Conservation (phyloP, 164 flowering plant genomes). For the Buxus sempervirens region DNA sequence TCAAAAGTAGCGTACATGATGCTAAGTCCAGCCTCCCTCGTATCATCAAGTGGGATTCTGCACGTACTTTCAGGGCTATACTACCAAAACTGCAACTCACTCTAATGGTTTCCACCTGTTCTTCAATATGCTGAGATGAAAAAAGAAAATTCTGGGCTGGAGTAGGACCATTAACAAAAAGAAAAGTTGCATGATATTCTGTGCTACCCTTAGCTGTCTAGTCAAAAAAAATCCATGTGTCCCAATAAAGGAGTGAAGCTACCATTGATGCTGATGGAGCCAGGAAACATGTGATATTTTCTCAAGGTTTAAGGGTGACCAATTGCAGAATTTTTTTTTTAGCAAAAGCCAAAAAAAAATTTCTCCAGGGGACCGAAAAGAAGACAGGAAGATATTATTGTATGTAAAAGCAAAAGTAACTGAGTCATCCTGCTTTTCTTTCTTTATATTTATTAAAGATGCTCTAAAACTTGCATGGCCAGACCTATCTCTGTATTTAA, state of each 20-base stretch:
- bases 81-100: too few species aligned
- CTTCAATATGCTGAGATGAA: too few species aligned
- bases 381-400: background rate
- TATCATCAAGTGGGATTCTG: too few species aligned
- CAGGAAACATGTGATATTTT: background rate
- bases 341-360: background rate
- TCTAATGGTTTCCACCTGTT: too few species aligned
- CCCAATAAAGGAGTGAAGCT: background rate
- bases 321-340: background rate
- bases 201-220: background rate
- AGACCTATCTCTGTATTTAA: background rate
- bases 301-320: background rate
- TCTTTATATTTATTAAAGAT: background rate
- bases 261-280: background rate
- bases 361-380: background rate
- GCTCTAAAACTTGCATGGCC: background rate
- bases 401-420: constrained; percentile 1
- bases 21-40: too few species aligned
- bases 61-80: too few species aligned
- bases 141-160: too few species aligned
- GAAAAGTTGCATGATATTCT: too few species aligned
- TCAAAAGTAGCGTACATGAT: too few species aligned
- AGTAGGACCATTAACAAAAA: too few species aligned
- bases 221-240: too few species aligned
- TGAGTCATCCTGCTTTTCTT: background rate